Evolutionary conservation across 306 rosid species (phyloP).

Genomic region (Dryas alaskensis): DNA sequence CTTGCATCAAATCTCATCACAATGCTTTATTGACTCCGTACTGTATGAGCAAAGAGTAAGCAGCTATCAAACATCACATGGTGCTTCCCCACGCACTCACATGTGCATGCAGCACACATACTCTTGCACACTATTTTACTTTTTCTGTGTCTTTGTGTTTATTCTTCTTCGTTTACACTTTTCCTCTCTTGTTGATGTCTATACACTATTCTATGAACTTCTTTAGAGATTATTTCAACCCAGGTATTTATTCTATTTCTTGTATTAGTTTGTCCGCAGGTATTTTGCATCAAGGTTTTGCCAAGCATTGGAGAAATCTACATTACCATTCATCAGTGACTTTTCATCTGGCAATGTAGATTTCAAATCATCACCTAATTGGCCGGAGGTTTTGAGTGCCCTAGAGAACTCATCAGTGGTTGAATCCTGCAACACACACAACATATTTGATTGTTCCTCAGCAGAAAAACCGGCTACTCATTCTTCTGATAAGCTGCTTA

Average conservation of each 20-base stretch:
- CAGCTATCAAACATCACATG: slow-evolving; percentile 12
- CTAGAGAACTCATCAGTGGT: slow-evolving; percentile 39
- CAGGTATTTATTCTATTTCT: slow-evolving; percentile 34
- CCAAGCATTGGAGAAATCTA: slow-evolving; percentile 55
- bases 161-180: not conserved
- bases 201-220: slow-evolving; percentile 7
- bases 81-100: not conserved
- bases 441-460: slow-evolving; percentile 29
- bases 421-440: slow-evolving; percentile 28
- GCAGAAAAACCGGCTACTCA: slow-evolving; percentile 23
- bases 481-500: slow-evolving; percentile 33
- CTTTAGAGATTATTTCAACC: slow-evolving; percentile 12
- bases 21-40: slow-evolving; percentile 57
- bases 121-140: slow-evolving; percentile 10
- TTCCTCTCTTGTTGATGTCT: not conserved
- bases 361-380: slow-evolving; percentile 51
- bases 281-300: slow-evolving; percentile 65
- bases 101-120: slow-evolving; percentile 1
- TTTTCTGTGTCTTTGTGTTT: not conserved
- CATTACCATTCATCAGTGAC: slow-evolving; percentile 35
- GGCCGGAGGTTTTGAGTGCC: slow-evolving; percentile 51
- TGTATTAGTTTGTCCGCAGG: slow-evolving; percentile 77
- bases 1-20: slow-evolving; percentile 59
- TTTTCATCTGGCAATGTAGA: slow-evolving; percentile 30
- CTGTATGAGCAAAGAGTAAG: slow-evolving; percentile 76